These are phyloP conservation scores for Phytophthora ramorum DNA, from an alignment of 352 stramenopile species.

Conservation along the genomic window DNA sequence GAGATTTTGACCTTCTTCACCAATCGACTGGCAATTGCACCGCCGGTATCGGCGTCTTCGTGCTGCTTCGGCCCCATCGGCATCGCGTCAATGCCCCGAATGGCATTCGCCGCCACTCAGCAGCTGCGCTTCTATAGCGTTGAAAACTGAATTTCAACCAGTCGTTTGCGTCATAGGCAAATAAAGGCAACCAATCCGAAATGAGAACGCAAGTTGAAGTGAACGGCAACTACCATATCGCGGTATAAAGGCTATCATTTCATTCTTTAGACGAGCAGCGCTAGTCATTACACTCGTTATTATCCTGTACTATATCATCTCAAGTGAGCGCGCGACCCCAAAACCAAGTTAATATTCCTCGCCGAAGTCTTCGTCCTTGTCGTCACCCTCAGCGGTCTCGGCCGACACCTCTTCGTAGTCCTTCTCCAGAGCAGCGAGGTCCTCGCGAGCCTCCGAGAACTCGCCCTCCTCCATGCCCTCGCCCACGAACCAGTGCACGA, in stretches of 20 bases:
- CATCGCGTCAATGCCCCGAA: slow-evolving; percentile 20
- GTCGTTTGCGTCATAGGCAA: not conserved
- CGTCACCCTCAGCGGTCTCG: slow-evolving; percentile 97
- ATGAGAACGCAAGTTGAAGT: slow-evolving; percentile 12
- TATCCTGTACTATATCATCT: not conserved
- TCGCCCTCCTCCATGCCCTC: slow-evolving; percentile 99
- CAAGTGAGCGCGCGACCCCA: too few species aligned
- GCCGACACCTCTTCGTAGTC: slow-evolving; percentile 99
- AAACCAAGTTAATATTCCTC: slow-evolving; percentile 80
- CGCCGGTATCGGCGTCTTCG: slow-evolving; percentile 18
- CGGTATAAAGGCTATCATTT: too few species aligned
- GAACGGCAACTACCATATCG: not conserved
- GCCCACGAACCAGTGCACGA: slow-evolving; percentile 99
- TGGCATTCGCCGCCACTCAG: slow-evolving; percentile 32
- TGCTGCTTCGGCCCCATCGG: slow-evolving; percentile 21
- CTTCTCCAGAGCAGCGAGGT: slow-evolving; percentile 82
- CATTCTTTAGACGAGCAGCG: not conserved
- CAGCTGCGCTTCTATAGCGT: slow-evolving; percentile 37
- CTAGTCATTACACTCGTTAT: not conserved
- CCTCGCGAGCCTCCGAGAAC: slow-evolving; percentile 99
- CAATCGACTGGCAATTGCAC: slow-evolving; percentile 26
- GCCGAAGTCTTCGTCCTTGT: slow-evolving; percentile 92
- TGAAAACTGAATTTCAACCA: slow-evolving; percentile 13
- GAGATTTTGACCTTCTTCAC: slow-evolving; percentile 44
- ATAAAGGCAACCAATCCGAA: slow-evolving; percentile 5